A percentile compares a stretch with the other conserved stretches of the same genome.
Evolutionary conservation across 1,139 yeast species (phyloP).

Genomic region (Yarrowia galli): DNA sequence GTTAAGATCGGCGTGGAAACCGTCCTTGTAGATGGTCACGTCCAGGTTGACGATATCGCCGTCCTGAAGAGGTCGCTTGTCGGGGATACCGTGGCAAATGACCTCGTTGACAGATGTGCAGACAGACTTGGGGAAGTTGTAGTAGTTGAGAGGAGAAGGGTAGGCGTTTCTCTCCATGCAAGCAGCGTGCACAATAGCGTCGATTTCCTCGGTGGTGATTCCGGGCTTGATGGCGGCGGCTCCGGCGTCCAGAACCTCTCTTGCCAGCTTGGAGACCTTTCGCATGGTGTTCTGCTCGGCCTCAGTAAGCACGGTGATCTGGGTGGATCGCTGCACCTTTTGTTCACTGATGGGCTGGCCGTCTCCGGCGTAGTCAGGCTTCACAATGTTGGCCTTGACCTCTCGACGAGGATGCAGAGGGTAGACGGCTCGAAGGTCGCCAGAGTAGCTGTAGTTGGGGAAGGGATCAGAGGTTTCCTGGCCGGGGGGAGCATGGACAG

Average conservation of each 20-base stretch:
- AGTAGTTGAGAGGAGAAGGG: constrained; percentile 95
- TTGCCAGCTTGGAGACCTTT: constrained; percentile 73
- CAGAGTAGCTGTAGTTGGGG: constrained; percentile 77
- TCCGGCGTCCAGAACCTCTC: constrained; percentile 87
- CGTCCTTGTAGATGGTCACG: constrained; percentile 82
- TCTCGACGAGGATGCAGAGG: constrained; percentile 77
- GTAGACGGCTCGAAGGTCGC: constrained; percentile 76
- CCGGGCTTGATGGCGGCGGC: constrained; percentile 88
- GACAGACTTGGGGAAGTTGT: constrained; percentile 89
- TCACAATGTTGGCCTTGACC: constrained; percentile 72
- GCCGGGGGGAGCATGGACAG: constrained; percentile 55
- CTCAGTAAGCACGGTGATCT: constrained; percentile 65
- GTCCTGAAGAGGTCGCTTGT: constrained; percentile 80
- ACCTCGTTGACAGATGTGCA: constrained; percentile 96
- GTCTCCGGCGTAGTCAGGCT: constrained; percentile 83
- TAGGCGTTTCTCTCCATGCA: constrained; percentile 89
- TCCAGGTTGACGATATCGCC: constrained; percentile 96
- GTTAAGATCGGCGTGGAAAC: constrained; percentile 92
- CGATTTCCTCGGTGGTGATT: constrained; percentile 91
- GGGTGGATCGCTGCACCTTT: constrained; percentile 70
- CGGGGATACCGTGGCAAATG: constrained; percentile 98
- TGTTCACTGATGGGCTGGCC: constrained; percentile 86
- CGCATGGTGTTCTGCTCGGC: constrained; percentile 78
- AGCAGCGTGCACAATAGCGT: constrained; percentile 83
- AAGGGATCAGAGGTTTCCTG: constrained; percentile 78